Base-by-base conservation (phyloP, 148 eudicot genomes). In the Rhododendron ferrugineum region DNA sequence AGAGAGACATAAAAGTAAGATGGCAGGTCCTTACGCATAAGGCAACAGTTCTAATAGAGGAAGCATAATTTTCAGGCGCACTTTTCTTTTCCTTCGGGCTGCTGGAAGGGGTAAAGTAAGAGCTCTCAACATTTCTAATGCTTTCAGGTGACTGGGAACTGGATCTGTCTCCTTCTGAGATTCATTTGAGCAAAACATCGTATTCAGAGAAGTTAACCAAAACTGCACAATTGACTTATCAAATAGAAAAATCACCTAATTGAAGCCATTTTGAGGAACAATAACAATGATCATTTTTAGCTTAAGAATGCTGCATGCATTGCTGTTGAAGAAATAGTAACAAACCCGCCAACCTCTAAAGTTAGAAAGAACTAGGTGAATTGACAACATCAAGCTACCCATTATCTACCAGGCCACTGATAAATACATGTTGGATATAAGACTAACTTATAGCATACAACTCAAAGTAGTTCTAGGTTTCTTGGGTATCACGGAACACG, bases 41-140 rank as follows among this genome's bases (percentile, higher is more conserved):
- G 86, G 92, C 95, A 79, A 97, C 98, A 54, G 92, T 94, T 92
- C 78, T 92, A 54, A 94, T 91, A 76, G 93, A 92, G 62, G 93
- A 86, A 66, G 9, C 79, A 88, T 88, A 91, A 83, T 85, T 88
- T 58, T 89, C 92, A 83, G 88, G 47, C 40, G 32, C 85, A 44
- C 47, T 26, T 74, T 87, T 87, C 73, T 83, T 85, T 56, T 90
- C 89, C 70, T 88, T 86, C 81, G 91, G 82, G 87, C 74, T 52
- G 80, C 85, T 78, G 86, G 91, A 85, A 85, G 83, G 46, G 42
- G 86, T 66, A 70, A 79, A n/a, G 84, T 70, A 78, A 83, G 92
- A 86, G 70, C 79, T 88, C 40, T 83, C 86, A 68, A 52, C 83
- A 40, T 85, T 86, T 82, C 74, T 56, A 58, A 62, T 86, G 85